phyloP scores from a whole-genome alignment of 495 filamentous ascomycete genomes.

The Penicillium robsamsonii region DNA sequence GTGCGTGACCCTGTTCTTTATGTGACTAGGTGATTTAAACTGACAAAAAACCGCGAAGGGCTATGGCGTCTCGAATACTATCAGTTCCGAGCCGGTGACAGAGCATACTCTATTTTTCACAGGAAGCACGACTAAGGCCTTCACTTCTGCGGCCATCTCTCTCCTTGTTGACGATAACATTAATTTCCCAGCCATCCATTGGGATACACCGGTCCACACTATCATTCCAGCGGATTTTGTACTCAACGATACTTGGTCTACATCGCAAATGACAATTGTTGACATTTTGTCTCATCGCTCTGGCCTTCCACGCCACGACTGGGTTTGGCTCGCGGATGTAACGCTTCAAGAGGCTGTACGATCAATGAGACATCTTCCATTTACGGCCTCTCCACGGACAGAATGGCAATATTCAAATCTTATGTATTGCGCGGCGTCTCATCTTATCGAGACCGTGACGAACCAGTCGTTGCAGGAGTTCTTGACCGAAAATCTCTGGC shows the following conservation, averaged over 20 bases:
- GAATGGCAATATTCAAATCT: constrained; percentile 52
- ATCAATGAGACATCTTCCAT: constrained; percentile 42
- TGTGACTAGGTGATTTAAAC: not conserved
- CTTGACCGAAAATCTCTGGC: constrained; percentile 45
- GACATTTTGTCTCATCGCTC: constrained; percentile 52
- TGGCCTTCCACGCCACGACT: constrained; percentile 47
- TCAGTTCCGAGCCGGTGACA: constrained; percentile 38
- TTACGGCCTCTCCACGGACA: constrained; percentile 40
- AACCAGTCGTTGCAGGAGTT: constrained; percentile 41
- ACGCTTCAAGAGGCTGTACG: constrained; percentile 34
- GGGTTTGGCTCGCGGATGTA: constrained; percentile 22
- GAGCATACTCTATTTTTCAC: constrained; percentile 42
- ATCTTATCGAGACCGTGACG: constrained; percentile 33
- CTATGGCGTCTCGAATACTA: constrained; percentile 41
- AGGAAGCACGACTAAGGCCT: constrained; percentile 54
- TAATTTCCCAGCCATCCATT: constrained; percentile 35
- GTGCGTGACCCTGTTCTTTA: not conserved
- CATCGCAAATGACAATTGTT: constrained; percentile 48
- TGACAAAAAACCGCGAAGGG: constrained; percentile 31
- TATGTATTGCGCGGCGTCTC: constrained; percentile 47
- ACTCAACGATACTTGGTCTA: constrained; percentile 40
- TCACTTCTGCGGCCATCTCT: constrained; percentile 47
- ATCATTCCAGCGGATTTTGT: constrained; percentile 54
- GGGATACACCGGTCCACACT: constrained; percentile 44
- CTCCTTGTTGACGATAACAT: constrained; percentile 41